phyloP scores from a whole-genome alignment of 2,329 filamentous ascomycete genomes.

The Aspergillus sp. region DNA sequence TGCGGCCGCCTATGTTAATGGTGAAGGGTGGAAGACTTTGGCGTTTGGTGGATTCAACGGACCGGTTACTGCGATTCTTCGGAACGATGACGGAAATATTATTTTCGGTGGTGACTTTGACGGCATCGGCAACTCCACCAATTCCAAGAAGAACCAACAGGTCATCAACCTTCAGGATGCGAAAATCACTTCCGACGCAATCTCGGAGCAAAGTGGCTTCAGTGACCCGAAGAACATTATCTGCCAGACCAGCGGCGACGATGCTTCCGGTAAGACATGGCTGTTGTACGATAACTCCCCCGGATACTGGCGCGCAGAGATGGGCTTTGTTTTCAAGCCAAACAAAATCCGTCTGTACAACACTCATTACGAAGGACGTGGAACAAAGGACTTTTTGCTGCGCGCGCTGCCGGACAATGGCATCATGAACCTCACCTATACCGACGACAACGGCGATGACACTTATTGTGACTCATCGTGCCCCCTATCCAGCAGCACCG shows the following conservation, averaged over 20 bases:
- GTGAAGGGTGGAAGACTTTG: slow-evolving; percentile 66
- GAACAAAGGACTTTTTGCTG: slow-evolving; percentile 82
- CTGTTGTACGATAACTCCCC: slow-evolving; percentile 65
- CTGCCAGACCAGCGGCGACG: slow-evolving; percentile 64
- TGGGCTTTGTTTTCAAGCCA: slow-evolving; percentile 77
- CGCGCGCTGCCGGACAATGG: slow-evolving; percentile 79
- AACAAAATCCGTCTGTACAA: slow-evolving; percentile 86
- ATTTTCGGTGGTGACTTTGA: slow-evolving; percentile 90
- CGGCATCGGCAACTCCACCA: slow-evolving; percentile 71
- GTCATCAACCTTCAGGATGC: slow-evolving; percentile 78
- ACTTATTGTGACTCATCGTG: slow-evolving; percentile 73
- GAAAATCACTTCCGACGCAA: slow-evolving; percentile 59
- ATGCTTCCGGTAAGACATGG: slow-evolving; percentile 73
- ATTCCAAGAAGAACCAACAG: slow-evolving; percentile 57
- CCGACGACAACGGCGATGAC: slow-evolving; percentile 63
- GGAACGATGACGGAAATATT: slow-evolving; percentile 72
- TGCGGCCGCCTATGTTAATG: slow-evolving; percentile 71
- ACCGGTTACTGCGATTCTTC: slow-evolving; percentile 76
- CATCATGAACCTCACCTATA: slow-evolving; percentile 93
- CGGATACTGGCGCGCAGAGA: slow-evolving; percentile 77
- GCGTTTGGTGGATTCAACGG: slow-evolving; percentile 95
- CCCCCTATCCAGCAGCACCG: slow-evolving; percentile 67
- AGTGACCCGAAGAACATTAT: slow-evolving; percentile 72
- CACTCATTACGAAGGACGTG: slow-evolving; percentile 72
- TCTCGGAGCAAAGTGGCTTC: slow-evolving; percentile 59